phyloP scores from a whole-genome alignment of 176 grass and related monocot genomes.

The Aegilops speltoides region DNA sequence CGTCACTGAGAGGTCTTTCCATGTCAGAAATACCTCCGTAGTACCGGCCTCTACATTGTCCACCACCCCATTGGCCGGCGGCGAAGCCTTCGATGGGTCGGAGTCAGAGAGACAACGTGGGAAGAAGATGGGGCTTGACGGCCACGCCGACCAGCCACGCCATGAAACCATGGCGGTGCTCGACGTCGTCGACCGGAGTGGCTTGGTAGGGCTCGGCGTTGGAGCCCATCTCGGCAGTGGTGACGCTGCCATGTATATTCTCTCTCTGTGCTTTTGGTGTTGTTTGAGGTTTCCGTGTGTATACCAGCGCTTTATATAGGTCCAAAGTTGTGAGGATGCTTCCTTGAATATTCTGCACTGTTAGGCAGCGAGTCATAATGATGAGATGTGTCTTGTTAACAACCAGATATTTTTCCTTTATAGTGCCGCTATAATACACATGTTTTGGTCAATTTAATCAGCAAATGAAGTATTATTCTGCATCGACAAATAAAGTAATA shows the following conservation, averaged over 20 bases:
- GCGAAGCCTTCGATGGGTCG: background rate
- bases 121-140: background rate
- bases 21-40: slow-evolving; percentile 4
- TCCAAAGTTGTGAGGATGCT: background rate
- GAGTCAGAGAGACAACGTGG: background rate
- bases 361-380: background rate
- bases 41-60: background rate
- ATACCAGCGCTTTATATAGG: background rate
- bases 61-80: background rate
- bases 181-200: background rate
- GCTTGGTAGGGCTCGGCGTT: slow-evolving; percentile 32
- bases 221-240: slow-evolving; percentile 40
- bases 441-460: background rate
- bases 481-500: no score
- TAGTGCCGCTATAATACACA: background rate
- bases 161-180: background rate
- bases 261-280: background rate
- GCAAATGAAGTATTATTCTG: no score
- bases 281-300: background rate
- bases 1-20: slow-evolving; percentile 20
- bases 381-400: background rate
- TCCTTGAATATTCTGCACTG: background rate
- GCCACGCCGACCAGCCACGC: background rate
- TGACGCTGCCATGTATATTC: slow-evolving; percentile 31
- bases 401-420: background rate